A percentile compares a stretch with the other conserved stretches of the same genome.
Conservation (phyloP, 2,329 filamentous ascomycete species). For the Verticillium isaacii region DNA sequence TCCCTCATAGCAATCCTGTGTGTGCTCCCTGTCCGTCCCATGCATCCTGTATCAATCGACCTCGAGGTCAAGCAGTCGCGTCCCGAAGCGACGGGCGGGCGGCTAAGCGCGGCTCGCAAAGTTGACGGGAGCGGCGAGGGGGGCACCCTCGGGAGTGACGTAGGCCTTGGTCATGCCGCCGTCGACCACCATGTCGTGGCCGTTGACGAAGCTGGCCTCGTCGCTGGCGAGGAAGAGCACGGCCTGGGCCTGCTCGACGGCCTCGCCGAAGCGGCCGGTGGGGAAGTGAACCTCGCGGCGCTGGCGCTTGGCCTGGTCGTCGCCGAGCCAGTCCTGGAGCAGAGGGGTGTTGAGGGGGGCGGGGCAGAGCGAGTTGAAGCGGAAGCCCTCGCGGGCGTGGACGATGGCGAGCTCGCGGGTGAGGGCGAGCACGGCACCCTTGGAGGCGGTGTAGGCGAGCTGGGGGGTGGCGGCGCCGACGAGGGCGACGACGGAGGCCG, state of each 20-base stretch:
- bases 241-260: conserved; percentile 88
- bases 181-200: conserved; percentile 89
- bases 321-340: conserved; percentile 88
- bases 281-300: conserved; percentile 89
- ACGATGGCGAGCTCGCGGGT: conserved; percentile 89
- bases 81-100: neutral
- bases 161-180: conserved; percentile 95
- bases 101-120: conserved; percentile 35
- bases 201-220: conserved; percentile 86
- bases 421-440: conserved; percentile 86
- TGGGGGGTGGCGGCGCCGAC: conserved; percentile 85
- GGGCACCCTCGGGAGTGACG: conserved; percentile 60
- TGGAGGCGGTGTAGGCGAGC: conserved; percentile 88
- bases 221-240: conserved; percentile 85
- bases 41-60: neutral
- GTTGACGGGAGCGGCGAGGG: conserved; percentile 51
- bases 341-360: conserved; percentile 89
- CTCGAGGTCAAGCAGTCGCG: neutral
- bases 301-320: conserved; percentile 74
- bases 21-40: neutral
- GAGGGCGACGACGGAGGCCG: conserved; percentile 81
- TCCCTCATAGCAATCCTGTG: neutral
- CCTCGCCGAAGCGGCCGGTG: conserved; percentile 81
- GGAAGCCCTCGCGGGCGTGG: conserved; percentile 80
- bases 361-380: conserved; percentile 88